Percentiles rank a stretch among this genome's conserved stretches.
phyloP scores from a whole-genome alignment of 371 early-diverging fungal species.

The Rhizopus microsporus region DNA sequence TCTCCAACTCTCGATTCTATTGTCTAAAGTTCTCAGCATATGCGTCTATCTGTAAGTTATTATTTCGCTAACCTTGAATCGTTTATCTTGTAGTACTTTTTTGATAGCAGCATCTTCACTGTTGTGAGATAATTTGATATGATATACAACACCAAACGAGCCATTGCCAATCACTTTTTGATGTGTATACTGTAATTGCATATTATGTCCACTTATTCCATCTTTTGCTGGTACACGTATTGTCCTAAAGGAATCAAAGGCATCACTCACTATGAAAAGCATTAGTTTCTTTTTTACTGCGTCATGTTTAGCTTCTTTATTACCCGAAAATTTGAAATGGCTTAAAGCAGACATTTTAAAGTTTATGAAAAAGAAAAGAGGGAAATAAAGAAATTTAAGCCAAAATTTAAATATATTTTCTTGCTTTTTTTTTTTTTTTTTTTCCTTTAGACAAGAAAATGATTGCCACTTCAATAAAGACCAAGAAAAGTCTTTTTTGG shows the following conservation, averaged over 20 bases:
- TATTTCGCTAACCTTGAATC: slow-evolving; percentile 78
- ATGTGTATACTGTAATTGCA: slow-evolving; percentile 86
- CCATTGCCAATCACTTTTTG: slow-evolving; percentile 93
- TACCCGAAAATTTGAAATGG: slow-evolving; percentile 5
- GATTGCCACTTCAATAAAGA: slow-evolving; percentile 20
- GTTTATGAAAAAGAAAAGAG: not conserved
- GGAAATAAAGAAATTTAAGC: not conserved
- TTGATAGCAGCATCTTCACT: slow-evolving; percentile 89
- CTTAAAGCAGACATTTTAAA: not conserved
- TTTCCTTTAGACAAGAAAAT: not conserved
- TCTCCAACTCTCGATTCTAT: slow-evolving; percentile 94
- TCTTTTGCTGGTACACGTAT: slow-evolving; percentile 70
- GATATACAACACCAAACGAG: slow-evolving; percentile 95
- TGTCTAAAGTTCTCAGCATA: slow-evolving; percentile 5
- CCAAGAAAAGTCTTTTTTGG: slow-evolving; percentile 21
- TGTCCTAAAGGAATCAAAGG: slow-evolving; percentile 28
- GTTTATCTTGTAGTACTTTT: slow-evolving; percentile 94
- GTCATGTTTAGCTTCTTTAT: not conserved
- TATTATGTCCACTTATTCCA: slow-evolving; percentile 79
- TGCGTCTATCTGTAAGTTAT: not conserved
- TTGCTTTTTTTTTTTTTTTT: not conserved
- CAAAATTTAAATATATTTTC: not conserved
- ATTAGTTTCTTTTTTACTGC: not conserved
- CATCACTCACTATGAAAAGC: slow-evolving; percentile 25
- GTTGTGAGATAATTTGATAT: slow-evolving; percentile 79